Percentiles rank a stretch among this genome's conserved stretches.
phyloP scores from a whole-genome alignment of 2,329 filamentous ascomycete genomes.

The Trichoderma semiorbis region DNA sequence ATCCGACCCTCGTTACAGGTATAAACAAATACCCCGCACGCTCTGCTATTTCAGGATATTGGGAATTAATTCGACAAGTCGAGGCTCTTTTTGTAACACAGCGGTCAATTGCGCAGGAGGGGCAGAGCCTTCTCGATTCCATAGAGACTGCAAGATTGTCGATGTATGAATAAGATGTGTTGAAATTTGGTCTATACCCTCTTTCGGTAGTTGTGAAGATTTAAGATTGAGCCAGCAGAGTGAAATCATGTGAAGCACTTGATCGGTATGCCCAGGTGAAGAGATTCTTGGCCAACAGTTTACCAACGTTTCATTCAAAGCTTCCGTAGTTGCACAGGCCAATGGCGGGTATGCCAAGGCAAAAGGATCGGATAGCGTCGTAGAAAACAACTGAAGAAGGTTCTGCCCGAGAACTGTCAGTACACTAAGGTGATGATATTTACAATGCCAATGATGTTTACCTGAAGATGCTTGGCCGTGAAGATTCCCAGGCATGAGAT shows the following conservation, averaged over 20 bases:
- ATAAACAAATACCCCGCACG: neutral
- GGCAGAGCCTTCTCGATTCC: constrained; percentile 20
- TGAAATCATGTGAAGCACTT: constrained; percentile 60
- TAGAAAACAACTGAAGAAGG: constrained; percentile 63
- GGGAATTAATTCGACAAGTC: constrained; percentile 31
- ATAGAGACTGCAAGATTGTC: constrained; percentile 25
- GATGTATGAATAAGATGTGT: constrained; percentile 22
- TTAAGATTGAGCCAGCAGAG: constrained; percentile 60
- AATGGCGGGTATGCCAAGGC: constrained; percentile 51
- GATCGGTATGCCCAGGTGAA: constrained; percentile 52
- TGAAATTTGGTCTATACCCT: neutral
- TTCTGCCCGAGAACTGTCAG: constrained; percentile 40
- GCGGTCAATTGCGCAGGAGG: constrained; percentile 21
- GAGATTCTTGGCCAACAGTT: constrained; percentile 68
- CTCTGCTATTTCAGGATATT: neutral
- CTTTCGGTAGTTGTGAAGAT: neutral
- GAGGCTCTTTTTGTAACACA: constrained; percentile 27
- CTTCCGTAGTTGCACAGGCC: constrained; percentile 49
- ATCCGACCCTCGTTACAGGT: neutral
- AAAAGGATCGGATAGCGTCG: constrained; percentile 67
- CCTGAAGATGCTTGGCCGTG: constrained; percentile 65
- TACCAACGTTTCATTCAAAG: constrained; percentile 55
- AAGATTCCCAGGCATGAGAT: constrained; percentile 58
- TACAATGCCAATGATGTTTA: constrained; percentile 27
- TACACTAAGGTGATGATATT: constrained; percentile 11